A percentile compares a stretch with the other conserved stretches of the same genome.
phyloP scores from a whole-genome alignment of 2,329 filamentous ascomycete genomes.

The Taxawa tesnikishii region DNA sequence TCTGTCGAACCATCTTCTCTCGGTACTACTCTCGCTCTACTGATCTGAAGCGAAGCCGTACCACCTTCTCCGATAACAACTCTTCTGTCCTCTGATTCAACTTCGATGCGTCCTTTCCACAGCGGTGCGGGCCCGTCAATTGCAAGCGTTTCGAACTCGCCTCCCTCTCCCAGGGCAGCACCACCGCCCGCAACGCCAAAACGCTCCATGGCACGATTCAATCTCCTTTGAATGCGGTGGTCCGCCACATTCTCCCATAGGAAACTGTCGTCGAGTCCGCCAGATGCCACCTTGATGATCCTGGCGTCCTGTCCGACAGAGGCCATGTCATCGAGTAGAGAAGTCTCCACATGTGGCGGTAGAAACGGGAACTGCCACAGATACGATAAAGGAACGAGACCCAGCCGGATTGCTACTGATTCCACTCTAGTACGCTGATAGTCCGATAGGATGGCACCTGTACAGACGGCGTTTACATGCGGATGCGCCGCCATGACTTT shows the following conservation, averaged over 20 bases:
- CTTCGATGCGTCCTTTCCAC: conserved; percentile 58
- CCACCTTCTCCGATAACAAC: conserved; percentile 61
- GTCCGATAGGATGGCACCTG: conserved; percentile 84
- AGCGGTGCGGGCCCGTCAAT: conserved; percentile 62
- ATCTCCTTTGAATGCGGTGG: conserved; percentile 28
- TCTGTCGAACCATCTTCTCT: conserved; percentile 23
- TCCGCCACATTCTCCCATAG: conserved; percentile 71
- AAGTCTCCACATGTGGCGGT: conserved; percentile 36
- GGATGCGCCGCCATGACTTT: conserved; percentile 59
- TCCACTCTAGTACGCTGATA: conserved; percentile 97
- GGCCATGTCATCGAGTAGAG: conserved; percentile 71
- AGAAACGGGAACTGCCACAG: conserved; percentile 84
- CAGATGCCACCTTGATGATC: conserved; percentile 89
- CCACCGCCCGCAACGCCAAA: conserved; percentile 57
- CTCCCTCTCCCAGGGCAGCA: conserved; percentile 78
- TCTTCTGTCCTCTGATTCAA: conserved; percentile 42
- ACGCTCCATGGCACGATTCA: conserved; percentile 45
- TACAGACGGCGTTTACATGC: conserved; percentile 72
- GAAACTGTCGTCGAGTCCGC: conserved; percentile 68
- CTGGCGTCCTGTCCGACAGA: conserved; percentile 68
- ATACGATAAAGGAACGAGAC: conserved; percentile 70
- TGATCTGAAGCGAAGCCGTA: conserved; percentile 58
- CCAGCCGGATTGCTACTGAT: conserved; percentile 75
- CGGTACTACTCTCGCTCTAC: conserved; percentile 40
- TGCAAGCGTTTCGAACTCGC: conserved; percentile 90